phyloP scores from a whole-genome alignment of 345 rosid species.

The Hypericum perforatum region DNA sequence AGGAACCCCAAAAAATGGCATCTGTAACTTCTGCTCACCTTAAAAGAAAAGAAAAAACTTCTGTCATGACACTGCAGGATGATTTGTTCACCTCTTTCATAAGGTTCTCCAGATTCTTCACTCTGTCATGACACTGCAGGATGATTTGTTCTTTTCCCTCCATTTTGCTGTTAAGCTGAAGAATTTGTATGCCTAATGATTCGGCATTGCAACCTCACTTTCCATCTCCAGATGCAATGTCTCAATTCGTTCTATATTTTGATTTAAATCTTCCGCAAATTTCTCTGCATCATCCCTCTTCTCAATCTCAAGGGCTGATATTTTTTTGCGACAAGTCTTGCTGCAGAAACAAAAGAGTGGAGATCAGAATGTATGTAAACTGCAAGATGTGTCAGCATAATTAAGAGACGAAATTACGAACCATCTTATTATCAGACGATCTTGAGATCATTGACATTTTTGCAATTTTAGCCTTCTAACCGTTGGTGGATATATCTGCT shows the following conservation, averaged over 20 bases:
- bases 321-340: slow-evolving; percentile 44
- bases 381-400: not conserved
- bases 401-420: slow-evolving; percentile 12
- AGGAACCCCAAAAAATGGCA: slow-evolving; percentile 7
- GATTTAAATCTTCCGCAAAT: no score
- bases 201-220: slow-evolving; percentile 34
- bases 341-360: slow-evolving; percentile 32
- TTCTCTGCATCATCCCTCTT: slow-evolving; percentile 44
- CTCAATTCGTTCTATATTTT: no score
- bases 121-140: slow-evolving; percentile 42
- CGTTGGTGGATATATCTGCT: slow-evolving; percentile 37
- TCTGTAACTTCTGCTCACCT: slow-evolving; percentile 1
- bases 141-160: slow-evolving; percentile 62
- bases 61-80: slow-evolving; percentile 37
- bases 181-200: slow-evolving; percentile 47
- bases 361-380: slow-evolving; percentile 14
- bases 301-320: slow-evolving; percentile 49
- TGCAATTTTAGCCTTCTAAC: slow-evolving; percentile 44
- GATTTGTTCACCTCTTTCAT: slow-evolving; percentile 47
- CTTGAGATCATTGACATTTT: slow-evolving; percentile 39
- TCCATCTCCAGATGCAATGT: slow-evolving; percentile 27
- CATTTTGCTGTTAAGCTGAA: slow-evolving; percentile 36
- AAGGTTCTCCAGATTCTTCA: no score
- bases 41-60: no score
- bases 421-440: slow-evolving; percentile 57